Percentiles rank a stretch among this genome's conserved stretches.
These are phyloP conservation scores for Sisymbrium irio DNA, from an alignment of 345 rosid genomes.

Conservation along the genomic window DNA sequence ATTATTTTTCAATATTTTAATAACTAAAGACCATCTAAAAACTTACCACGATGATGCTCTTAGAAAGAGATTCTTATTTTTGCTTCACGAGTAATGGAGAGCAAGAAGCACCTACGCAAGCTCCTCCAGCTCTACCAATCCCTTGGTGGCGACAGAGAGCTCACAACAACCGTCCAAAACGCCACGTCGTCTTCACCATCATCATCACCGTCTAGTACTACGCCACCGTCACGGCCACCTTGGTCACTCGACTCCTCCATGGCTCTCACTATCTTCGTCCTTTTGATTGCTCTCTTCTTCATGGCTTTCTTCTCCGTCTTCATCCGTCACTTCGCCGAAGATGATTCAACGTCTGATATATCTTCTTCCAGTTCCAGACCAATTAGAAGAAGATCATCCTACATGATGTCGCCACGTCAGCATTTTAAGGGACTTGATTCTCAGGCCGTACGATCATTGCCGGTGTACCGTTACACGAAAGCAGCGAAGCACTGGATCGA, in stretches of 20 bases:
- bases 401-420: neutral
- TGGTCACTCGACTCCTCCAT: slow-evolving; percentile 40
- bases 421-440: slow-evolving; percentile 15
- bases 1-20: no score
- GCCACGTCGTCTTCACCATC: slow-evolving; percentile 15
- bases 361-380: neutral
- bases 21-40: no score
- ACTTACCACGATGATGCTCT: no score
- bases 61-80: no score
- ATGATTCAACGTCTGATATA: slow-evolving; percentile 14
- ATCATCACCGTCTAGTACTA: neutral
- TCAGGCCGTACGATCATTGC: slow-evolving; percentile 40
- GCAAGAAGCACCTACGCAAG: neutral
- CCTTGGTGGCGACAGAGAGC: neutral
- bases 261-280: slow-evolving; percentile 47
- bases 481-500: slow-evolving; percentile 40
- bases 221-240: neutral
- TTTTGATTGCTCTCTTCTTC: slow-evolving; percentile 52
- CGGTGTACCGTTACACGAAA: slow-evolving; percentile 40
- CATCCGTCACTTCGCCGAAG: slow-evolving; percentile 42
- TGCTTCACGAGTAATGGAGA: neutral
- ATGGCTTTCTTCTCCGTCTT: slow-evolving; percentile 58
- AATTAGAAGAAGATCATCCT: neutral
- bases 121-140: slow-evolving; percentile 12
- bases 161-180: slow-evolving; percentile 14